phyloP scores from a whole-genome alignment of 106 monocot genomes.

The Posidonia australis region DNA sequence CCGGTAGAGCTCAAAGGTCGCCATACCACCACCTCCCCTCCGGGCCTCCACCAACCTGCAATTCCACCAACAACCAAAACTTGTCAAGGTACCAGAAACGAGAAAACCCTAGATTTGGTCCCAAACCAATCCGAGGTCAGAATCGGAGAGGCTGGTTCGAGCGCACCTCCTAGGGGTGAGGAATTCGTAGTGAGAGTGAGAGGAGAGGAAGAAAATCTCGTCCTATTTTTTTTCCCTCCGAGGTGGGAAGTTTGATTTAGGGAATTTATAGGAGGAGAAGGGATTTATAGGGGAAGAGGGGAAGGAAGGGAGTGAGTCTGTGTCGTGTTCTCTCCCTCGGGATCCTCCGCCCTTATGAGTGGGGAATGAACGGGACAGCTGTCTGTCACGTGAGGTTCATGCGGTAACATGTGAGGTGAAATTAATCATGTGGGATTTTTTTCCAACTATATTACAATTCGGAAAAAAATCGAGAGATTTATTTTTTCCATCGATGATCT shows the following conservation, averaged over 20 bases:
- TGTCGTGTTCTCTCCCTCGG: not conserved
- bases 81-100: not conserved
- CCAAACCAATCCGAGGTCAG: not conserved
- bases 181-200: not conserved
- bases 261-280: constrained; percentile 1
- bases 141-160: not conserved
- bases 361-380: not conserved
- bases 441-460: too few relatives aligned
- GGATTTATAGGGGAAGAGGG: not conserved
- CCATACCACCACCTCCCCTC: constrained; percentile 29
- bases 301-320: constrained; percentile 29
- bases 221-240: not conserved
- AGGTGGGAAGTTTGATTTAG: constrained; percentile 7
- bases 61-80: not conserved
- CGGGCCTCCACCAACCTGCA: not conserved
- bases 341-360: not conserved
- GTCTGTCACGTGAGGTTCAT: not conserved
- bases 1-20: constrained; percentile 69
- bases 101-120: constrained; percentile 10
- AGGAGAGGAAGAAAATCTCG: not conserved
- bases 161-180: not conserved
- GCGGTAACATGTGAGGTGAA: not conserved
- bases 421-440: too few relatives aligned
- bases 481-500: too few relatives aligned
- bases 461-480: too few relatives aligned